Evolutionary conservation across 768 basidiomycete genomes (phyloP), one percentile per base, ranked within the genome.

Genomic region (Clitopilus passeckerianus): DNA sequence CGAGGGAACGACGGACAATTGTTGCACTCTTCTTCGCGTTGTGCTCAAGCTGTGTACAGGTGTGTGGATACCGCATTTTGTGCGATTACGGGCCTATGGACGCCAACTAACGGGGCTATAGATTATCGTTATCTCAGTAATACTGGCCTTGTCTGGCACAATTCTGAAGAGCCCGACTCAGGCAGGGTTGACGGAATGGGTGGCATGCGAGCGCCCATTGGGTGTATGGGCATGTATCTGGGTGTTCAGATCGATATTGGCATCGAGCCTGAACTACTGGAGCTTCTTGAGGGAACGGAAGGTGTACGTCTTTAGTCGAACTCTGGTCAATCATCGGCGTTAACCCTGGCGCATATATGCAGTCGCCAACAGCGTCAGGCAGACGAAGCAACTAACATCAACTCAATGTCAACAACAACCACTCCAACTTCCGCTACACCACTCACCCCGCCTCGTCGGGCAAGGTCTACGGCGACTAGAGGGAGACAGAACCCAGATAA

Each of bases 161-260:
- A 68, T 73, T 27, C 74, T 74, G 23, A 72, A 73, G 62, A 87
- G 83, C 62, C 82, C 81, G 1, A 74, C 70, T 0, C 53, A 75
- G 35, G 67, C 70, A 1, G 61, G 58, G 3, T 57, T 74, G 41
- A 79, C 76, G 53, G 88, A 90, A 71, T 87, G 87, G 77, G 64
- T 72, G 23, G 85, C 86, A 0, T 90, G 89, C 63, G 76, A 76
- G 46, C 78, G 83, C 16, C 88, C 89, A 7, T 69, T 90, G 23
- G 89, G 89, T 6, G 72, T 76, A 1, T 90, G 88, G 89, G 80
- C 86, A 56, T 75, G 78, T 34, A 72, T 90, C 5, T 90, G 89
- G 89, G 68, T 86, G 23, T 72, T 78, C 18, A 76, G 86, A 56
- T 80, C 81, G 1, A 67, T 75, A 10, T 64, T 88, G 34, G 81